These are phyloP conservation scores for Cladochytrium replicatum DNA, from an alignment of 192 early-diverging fungal genomes.

Conservation along the genomic window DNA sequence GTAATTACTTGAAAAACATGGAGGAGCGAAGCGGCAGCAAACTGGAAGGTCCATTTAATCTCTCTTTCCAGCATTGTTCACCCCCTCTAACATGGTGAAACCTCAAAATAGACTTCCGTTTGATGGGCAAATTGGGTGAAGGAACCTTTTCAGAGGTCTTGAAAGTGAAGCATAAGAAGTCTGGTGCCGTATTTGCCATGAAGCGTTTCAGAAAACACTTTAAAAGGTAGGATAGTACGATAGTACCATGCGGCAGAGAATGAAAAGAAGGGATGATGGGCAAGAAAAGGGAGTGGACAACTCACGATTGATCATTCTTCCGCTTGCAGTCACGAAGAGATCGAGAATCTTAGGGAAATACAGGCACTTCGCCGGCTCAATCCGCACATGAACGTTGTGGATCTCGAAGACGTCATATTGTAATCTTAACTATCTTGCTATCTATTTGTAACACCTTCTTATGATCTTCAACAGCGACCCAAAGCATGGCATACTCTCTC, in stretches of 20 bases:
- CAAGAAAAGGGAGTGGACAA: no score
- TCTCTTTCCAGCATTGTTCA: no score
- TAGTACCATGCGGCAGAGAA: slow-evolving; percentile 1
- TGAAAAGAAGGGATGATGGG: no score
- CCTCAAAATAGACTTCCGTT: slow-evolving; percentile 46
- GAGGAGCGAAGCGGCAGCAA: no score
- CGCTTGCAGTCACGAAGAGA: slow-evolving; percentile 44
- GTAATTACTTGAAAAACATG: no score
- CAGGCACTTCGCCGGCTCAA: slow-evolving; percentile 45
- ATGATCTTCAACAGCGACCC: slow-evolving; percentile 31
- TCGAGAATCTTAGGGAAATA: slow-evolving; percentile 50
- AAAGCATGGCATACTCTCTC: slow-evolving; percentile 37
- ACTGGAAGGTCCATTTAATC: no score
- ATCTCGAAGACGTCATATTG: slow-evolving; percentile 48
- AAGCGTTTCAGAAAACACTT: slow-evolving; percentile 53
- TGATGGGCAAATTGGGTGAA: slow-evolving; percentile 52
- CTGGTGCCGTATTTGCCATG: slow-evolving; percentile 50
- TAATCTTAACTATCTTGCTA: slow-evolving; percentile 15
- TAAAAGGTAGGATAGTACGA: slow-evolving; percentile 28
- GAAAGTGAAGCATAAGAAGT: slow-evolving; percentile 49
- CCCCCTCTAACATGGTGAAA: no score
- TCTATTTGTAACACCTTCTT: slow-evolving; percentile 12
- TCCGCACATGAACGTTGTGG: slow-evolving; percentile 44
- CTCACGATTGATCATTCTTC: neutral
- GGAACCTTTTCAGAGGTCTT: slow-evolving; percentile 58